Evolutionary conservation across 257 asterid species (phyloP).

Genomic region (Solanum phureja): DNA sequence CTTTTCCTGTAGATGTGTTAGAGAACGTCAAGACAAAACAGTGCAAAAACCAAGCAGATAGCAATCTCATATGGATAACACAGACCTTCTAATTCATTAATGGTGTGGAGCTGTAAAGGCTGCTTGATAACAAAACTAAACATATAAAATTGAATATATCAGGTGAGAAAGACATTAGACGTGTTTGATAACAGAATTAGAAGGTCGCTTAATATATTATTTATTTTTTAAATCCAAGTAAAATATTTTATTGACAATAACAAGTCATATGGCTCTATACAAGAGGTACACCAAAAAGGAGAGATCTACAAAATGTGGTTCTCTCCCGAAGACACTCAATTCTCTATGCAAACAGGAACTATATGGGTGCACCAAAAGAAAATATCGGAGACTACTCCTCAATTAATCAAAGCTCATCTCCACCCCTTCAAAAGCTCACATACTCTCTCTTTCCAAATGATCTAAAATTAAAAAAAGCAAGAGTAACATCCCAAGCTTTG

Average conservation of each 20-base stretch:
- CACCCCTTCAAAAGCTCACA: not conserved
- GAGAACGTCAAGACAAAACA: not conserved
- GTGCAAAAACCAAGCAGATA: not conserved
- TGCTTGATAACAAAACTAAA: not conserved
- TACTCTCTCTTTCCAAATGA: not conserved
- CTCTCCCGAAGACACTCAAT: not conserved
- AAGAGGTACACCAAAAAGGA: not conserved
- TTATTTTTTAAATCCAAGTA: not conserved
- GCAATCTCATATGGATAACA: not conserved
- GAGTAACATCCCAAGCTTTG: not conserved
- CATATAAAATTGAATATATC: not conserved
- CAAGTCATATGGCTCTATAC: not conserved
- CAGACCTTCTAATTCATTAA: not conserved
- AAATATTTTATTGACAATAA: not conserved
- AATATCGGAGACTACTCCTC: not conserved
- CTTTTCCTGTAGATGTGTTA: constrained; percentile 54
- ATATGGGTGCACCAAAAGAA: not conserved
- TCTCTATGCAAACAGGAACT: not conserved
- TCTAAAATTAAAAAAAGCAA: not conserved
- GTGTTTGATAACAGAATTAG: not conserved
- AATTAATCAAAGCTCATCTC: not conserved
- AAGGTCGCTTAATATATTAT: not conserved
- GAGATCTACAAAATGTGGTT: not conserved
- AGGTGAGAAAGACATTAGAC: not conserved
- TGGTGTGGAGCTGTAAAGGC: not conserved